Percentiles rank a stretch among this genome's conserved stretches.
Conservation (phyloP, 805 yeast species). For the Metschnikowia santaceciliae region DNA sequence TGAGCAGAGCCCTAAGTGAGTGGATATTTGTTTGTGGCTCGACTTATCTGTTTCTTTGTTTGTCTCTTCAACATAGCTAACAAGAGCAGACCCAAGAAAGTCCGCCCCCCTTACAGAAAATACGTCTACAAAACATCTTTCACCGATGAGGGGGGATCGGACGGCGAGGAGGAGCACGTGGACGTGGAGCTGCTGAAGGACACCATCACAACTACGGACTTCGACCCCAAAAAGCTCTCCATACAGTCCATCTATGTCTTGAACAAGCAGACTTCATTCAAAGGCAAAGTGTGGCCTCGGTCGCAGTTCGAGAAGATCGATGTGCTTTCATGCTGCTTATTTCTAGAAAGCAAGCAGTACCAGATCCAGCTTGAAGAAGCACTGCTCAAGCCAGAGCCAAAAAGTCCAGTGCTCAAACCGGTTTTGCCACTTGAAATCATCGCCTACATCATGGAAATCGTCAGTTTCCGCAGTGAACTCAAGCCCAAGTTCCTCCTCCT, state of each 20-base stretch:
- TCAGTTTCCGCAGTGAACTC: constrained; percentile 26
- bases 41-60: not conserved
- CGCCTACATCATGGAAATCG: constrained; percentile 27
- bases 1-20: too few relatives aligned
- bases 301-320: constrained; percentile 51
- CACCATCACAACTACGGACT: constrained; percentile 1
- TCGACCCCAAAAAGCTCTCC: constrained; percentile 20
- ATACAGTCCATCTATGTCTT: constrained; percentile 34
- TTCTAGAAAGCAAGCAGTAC: constrained; percentile 22
- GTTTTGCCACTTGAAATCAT: constrained; percentile 36
- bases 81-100: constrained; percentile 81
- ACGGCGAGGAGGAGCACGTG: not conserved
- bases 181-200: too few relatives aligned
- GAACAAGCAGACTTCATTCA: constrained; percentile 19
- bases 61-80: constrained; percentile 58
- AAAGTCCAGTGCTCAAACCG: constrained; percentile 18
- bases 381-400: constrained; percentile 4
- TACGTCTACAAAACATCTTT: constrained; percentile 54
- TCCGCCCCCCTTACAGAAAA: constrained; percentile 72
- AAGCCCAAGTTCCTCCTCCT: constrained; percentile 55
- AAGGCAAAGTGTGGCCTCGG: constrained; percentile 43
- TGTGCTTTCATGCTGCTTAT: constrained; percentile 36
- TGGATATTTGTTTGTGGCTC: too few relatives aligned
- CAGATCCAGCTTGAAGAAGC: constrained; percentile 14
- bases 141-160: constrained; percentile 21